phyloP scores from a whole-genome alignment of 78 protist genomes.

The Thecamonas trahens region DNA sequence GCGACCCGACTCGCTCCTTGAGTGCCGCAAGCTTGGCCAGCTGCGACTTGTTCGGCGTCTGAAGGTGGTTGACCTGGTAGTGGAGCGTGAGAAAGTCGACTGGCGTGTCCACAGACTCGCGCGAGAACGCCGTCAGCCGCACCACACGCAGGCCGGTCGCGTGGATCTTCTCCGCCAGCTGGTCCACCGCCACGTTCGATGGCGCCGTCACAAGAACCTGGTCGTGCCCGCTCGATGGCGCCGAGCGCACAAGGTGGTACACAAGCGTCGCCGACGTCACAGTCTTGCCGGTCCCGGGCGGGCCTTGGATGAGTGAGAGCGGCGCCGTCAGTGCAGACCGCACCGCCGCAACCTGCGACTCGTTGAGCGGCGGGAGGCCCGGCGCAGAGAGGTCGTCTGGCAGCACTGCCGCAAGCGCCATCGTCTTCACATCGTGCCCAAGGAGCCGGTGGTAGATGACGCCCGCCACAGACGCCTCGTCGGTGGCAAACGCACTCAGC shows the following conservation, averaged over 20 bases:
- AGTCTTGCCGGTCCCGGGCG: slow-evolving; percentile 94
- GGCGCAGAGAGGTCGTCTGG: slow-evolving; percentile 55
- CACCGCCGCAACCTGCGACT: slow-evolving; percentile 84
- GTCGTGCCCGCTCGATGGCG: not conserved
- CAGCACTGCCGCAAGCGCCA: slow-evolving; percentile 35
- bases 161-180: slow-evolving; percentile 89
- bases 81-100: slow-evolving; percentile 93
- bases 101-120: slow-evolving; percentile 85
- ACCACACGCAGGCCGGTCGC: slow-evolving; percentile 93
- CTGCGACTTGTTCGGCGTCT: slow-evolving; percentile 42
- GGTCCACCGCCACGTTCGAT: slow-evolving; percentile 98
- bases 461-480: slow-evolving; percentile 61
- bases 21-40: slow-evolving; percentile 74
- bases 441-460: slow-evolving; percentile 83
- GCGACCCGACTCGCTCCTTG: slow-evolving; percentile 65
- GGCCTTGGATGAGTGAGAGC: slow-evolving; percentile 87
- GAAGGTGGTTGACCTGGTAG: slow-evolving; percentile 72
- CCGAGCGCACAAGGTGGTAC: slow-evolving; percentile 73
- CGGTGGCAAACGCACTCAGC: slow-evolving; percentile 82
- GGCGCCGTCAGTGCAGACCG: slow-evolving; percentile 72
- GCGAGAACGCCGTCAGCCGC: slow-evolving; percentile 87
- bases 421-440: slow-evolving; percentile 74
- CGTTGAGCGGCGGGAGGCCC: slow-evolving; percentile 85
- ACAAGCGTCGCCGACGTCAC: slow-evolving; percentile 94
- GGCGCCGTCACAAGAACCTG: slow-evolving; percentile 98